Conservation (phyloP, 805 yeast species). For the Candida ponderosae region DNA sequence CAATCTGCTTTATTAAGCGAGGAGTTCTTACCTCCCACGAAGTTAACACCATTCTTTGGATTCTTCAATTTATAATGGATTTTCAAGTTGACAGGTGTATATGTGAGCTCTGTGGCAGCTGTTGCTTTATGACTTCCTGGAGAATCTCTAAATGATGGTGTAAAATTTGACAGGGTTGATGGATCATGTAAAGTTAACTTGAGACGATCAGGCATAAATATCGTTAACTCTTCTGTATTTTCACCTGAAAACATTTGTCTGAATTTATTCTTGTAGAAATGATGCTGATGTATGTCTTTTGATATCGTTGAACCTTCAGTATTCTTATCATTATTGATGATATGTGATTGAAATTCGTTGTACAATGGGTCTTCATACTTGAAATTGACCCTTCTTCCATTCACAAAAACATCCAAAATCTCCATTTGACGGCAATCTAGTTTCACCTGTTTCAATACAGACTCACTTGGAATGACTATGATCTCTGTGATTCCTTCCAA, state of each 20-base stretch:
- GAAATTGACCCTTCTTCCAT: constrained; percentile 49
- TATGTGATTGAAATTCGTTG: constrained; percentile 26
- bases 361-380: constrained; percentile 46
- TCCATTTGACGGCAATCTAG: constrained; percentile 77
- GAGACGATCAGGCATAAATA: constrained; percentile 59
- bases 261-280: constrained; percentile 44
- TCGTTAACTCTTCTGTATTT: constrained; percentile 56
- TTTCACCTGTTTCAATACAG: constrained; percentile 47
- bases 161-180: constrained; percentile 23
- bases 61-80: constrained; percentile 60
- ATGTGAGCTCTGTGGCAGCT: constrained; percentile 35
- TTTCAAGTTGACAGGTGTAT: constrained; percentile 65
- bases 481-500: constrained; percentile 76
- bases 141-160: constrained; percentile 32
- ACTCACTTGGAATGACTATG: constrained; percentile 65
- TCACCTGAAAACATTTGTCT: constrained; percentile 43
- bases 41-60: constrained; percentile 68
- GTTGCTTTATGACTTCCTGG: constrained; percentile 24
- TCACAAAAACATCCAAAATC: constrained; percentile 58
- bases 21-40: constrained; percentile 54
- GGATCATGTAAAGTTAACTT: constrained; percentile 53
- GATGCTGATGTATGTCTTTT: constrained; percentile 43
- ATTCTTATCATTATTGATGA: constrained; percentile 11
- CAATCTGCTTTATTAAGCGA: constrained; percentile 38
- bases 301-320: constrained; percentile 1